Evolutionary conservation across 306 rosid species (phyloP).

Genomic region (Cucumis melo): DNA sequence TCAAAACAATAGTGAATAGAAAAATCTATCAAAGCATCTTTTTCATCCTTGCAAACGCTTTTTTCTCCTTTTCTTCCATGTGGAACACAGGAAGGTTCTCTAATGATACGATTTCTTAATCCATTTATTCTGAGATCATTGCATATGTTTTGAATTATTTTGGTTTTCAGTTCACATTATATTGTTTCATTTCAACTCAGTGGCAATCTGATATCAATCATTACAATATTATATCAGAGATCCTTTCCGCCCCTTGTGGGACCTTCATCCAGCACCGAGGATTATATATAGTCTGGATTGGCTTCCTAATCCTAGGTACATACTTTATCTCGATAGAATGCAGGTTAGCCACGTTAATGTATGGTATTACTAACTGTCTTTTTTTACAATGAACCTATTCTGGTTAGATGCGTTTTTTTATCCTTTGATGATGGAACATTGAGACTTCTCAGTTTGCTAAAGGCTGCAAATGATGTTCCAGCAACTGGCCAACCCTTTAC

Average conservation of each 20-base stretch:
- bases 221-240: slow-evolving; percentile 17
- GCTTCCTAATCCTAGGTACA: slow-evolving; percentile 73
- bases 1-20: background rate
- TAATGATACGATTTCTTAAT: background rate
- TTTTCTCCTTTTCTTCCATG: background rate
- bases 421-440: slow-evolving; percentile 88
- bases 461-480: slow-evolving; percentile 67
- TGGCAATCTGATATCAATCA: background rate
- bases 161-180: background rate
- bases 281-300: slow-evolving; percentile 76
- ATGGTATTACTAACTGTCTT: background rate
- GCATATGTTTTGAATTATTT: background rate
- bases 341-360: background rate
- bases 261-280: slow-evolving; percentile 46
- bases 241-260: slow-evolving; percentile 85
- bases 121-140: background rate
- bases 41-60: background rate
- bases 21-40: background rate
- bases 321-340: background rate
- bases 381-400: background rate
- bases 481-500: slow-evolving; percentile 49
- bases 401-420: slow-evolving; percentile 60
- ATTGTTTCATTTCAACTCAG: background rate
- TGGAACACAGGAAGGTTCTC: background rate
- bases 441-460: slow-evolving; percentile 56